phyloP scores from a whole-genome alignment of 2,329 filamentous ascomycete species.

The Neonectria coccinea region DNA sequence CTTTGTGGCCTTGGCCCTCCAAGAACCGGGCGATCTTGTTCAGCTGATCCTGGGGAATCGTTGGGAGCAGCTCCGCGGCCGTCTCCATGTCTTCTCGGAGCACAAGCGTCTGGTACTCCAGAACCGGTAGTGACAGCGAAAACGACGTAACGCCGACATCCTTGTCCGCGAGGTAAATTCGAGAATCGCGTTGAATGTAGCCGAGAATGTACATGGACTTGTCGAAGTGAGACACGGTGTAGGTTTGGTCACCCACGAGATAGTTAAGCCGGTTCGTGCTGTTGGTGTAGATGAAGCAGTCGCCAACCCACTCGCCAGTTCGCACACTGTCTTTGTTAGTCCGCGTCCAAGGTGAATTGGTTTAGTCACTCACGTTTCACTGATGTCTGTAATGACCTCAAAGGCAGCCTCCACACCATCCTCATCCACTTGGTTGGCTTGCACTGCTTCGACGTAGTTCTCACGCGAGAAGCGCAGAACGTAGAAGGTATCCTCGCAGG shows the following conservation, averaged over 20 bases:
- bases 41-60: constrained; percentile 91
- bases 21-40: constrained; percentile 99
- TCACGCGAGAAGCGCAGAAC: constrained; percentile 92
- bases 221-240: constrained; percentile 97
- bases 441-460: constrained; percentile 84
- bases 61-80: constrained; percentile 84
- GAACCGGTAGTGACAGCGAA: constrained; percentile 87
- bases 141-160: constrained; percentile 94
- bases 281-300: constrained; percentile 99
- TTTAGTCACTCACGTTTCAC: constrained; percentile 73
- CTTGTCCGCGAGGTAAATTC: constrained; percentile 95
- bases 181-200: constrained; percentile 94
- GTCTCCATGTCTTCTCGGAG: constrained; percentile 93
- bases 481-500: constrained; percentile 96
- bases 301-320: constrained; percentile 97
- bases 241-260: constrained; percentile 96
- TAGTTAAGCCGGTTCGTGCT: constrained; percentile 97
- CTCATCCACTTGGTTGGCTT: constrained; percentile 83
- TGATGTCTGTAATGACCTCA: constrained; percentile 95
- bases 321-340: constrained; percentile 70
- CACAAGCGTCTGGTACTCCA: constrained; percentile 97
- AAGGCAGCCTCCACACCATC: constrained; percentile 97
- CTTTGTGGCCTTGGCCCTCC: constrained; percentile 97
- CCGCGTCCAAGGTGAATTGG: background rate
- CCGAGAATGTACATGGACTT: constrained; percentile 94